Conservation (phyloP, 1,284 basidiomycete species). For the Cryptococcus depauperatus region DNA sequence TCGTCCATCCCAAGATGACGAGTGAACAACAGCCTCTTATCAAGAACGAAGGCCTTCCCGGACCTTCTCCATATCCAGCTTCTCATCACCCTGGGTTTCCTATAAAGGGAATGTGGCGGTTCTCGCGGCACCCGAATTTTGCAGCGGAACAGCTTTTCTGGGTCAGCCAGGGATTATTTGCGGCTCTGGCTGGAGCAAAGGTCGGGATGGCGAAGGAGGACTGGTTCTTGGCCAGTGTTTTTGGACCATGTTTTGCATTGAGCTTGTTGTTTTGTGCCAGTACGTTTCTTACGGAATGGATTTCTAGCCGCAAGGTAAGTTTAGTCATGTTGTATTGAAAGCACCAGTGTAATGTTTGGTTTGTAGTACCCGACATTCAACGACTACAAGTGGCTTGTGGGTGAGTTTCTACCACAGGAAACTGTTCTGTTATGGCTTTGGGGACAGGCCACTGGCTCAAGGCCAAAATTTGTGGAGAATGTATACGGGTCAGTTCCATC, state of each 20-base stretch:
- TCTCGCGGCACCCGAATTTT: constrained; percentile 85
- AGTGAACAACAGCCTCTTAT: constrained; percentile 4
- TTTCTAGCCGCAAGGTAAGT: constrained; percentile 57
- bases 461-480: constrained; percentile 4
- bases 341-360: constrained; percentile 5
- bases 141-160: constrained; percentile 81
- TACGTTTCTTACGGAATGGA: constrained; percentile 69
- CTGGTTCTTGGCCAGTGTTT: constrained; percentile 24
- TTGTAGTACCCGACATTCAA: constrained; percentile 61
- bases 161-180: constrained; percentile 49
- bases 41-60: constrained; percentile 8
- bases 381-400: constrained; percentile 69
- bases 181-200: constrained; percentile 19
- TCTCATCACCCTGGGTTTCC: constrained; percentile 68
- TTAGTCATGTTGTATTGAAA: background rate
- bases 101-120: constrained; percentile 75
- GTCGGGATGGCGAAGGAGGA: constrained; percentile 20
- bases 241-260: constrained; percentile 27
- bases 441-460: constrained; percentile 17
- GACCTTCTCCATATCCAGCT: constrained; percentile 44
- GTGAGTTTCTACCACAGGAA: constrained; percentile 62
- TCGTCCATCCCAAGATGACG: constrained; percentile 6
- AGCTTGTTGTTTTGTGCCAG: constrained; percentile 59
- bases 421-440: constrained; percentile 47
- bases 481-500: constrained; percentile 8